Base-by-base conservation (phyloP, 2,329 filamentous ascomycete species). In the Pleoardoris graminearum region DNA sequence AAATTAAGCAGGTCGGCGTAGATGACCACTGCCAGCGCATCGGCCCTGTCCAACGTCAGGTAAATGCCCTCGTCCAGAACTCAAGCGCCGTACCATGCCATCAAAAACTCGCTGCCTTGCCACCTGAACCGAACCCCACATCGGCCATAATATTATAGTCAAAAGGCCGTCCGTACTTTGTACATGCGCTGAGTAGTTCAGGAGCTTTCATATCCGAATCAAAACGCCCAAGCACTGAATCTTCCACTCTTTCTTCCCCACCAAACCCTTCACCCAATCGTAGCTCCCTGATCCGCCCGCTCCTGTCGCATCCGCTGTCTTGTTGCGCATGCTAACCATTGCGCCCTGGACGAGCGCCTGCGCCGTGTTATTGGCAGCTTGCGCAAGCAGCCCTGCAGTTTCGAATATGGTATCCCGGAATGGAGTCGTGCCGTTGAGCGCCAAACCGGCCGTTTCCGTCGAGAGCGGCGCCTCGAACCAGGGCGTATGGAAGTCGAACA, bases 141-240 rank as follows among this genome's bases (percentile, higher is more conserved):
- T 30, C 19, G 22, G 41, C 11, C 16, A 23, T 30, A 22, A 36
- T n/a, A 47, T 47, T 29, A 36, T 38, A 23, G 44, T 29, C 44
- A 14, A 38, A 14, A 47, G 33, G 23, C 42, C 42, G 17, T 46
- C 35, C 21, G 11, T 16, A 30, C 12, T 38, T 23, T 49, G 17
- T 42, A 41, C 36, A 23, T 29, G 36, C 36, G 46, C 38, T 41
- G 35, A n/a, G 12, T 30, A 36, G 14, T 32, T 6, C 17, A 25
- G 27, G 12, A 35, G 22, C 21, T 14, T n/a, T 64, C 57, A 69
- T 43, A 96, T 76, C 58, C 90, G 81, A 48, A 97, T 85, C 64
- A 92, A 86, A 25, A 97, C 84, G 73, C 96, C 91, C 74, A 99
- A 82, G 72, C 92, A 97, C 51, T 93, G 91, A 59, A 99, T 83